These are phyloP conservation scores for Polyporus tsugae DNA, from an alignment of 1,284 basidiomycete species.

Conservation along the genomic window DNA sequence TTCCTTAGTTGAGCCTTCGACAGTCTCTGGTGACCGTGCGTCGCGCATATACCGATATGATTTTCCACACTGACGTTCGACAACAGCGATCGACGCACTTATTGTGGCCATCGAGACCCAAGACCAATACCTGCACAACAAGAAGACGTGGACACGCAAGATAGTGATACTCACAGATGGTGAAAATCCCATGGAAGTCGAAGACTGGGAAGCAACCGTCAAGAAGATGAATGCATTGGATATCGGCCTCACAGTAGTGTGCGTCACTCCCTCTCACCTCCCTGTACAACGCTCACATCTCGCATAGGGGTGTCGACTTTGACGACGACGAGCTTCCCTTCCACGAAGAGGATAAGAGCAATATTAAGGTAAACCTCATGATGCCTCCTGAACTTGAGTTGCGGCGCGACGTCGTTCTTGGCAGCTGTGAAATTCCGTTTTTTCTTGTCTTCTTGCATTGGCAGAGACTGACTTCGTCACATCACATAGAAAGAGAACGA, in stretches of 20 bases:
- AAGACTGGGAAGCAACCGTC: slow-evolving; percentile 78
- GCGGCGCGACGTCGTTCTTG: no score
- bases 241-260: slow-evolving; percentile 73
- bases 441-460: not conserved
- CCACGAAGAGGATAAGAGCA: slow-evolving; percentile 72
- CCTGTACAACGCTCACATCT: slow-evolving; percentile 17
- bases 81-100: slow-evolving; percentile 83
- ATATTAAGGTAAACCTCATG: slow-evolving; percentile 65
- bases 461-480: not conserved
- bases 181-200: slow-evolving; percentile 72
- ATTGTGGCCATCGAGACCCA: slow-evolving; percentile 89
- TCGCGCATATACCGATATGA: slow-evolving; percentile 12
- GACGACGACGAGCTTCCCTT: slow-evolving; percentile 76
- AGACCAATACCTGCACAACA: slow-evolving; percentile 63
- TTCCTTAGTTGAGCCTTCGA: slow-evolving; percentile 68
- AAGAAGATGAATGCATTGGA: slow-evolving; percentile 71
- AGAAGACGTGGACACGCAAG: slow-evolving; percentile 84
- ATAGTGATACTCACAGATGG: slow-evolving; percentile 85
- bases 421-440: no score
- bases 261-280: slow-evolving; percentile 40
- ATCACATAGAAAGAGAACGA: slow-evolving; percentile 75
- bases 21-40: slow-evolving; percentile 75
- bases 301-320: slow-evolving; percentile 82
- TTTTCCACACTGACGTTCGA: slow-evolving; percentile 2
- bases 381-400: no score